A percentile compares a stretch with the other conserved stretches of the same genome.
Evolutionary conservation across 257 asterid species (phyloP).

Genomic region (Plantago major): DNA sequence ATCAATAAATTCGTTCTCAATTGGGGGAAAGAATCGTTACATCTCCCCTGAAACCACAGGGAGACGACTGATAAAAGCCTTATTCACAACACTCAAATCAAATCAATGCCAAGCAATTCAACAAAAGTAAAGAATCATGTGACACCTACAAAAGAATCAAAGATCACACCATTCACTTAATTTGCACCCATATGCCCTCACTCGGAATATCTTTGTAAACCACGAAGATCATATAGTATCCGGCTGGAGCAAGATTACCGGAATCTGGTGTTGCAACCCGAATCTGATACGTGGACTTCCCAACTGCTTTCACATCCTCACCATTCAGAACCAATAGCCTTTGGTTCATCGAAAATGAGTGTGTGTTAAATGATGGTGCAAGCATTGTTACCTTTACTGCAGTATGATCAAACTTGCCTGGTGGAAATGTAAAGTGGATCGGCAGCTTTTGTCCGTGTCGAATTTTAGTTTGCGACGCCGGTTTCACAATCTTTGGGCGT

Average conservation of each 20-base stretch:
- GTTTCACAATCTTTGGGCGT: conserved; percentile 3
- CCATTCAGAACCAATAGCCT: conserved; percentile 13
- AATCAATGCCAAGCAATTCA: neutral
- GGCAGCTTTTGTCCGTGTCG: neutral
- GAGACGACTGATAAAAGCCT: neutral
- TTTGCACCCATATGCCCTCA: conserved; percentile 22
- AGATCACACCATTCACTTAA: neutral
- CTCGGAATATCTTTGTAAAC: conserved; percentile 23
- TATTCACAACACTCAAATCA: neutral
- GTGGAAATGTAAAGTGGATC: neutral
- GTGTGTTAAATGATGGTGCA: conserved; percentile 23
- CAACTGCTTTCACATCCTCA: conserved; percentile 1
- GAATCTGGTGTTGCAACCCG: conserved; percentile 3
- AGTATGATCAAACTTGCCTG: neutral
- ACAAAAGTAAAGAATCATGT: neutral
- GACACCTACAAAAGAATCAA: neutral
- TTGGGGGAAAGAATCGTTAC: neutral
- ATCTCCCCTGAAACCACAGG: no score
- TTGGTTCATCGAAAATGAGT: conserved; percentile 20
- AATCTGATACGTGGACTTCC: conserved; percentile 1
- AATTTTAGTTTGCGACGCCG: neutral
- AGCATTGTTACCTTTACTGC: conserved; percentile 6
- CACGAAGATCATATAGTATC: conserved; percentile 23
- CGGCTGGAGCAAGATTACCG: conserved; percentile 18
- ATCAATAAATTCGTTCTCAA: neutral